phyloP scores from a whole-genome alignment of 148 eudicot genomes.

The Talinum fruticosum region DNA sequence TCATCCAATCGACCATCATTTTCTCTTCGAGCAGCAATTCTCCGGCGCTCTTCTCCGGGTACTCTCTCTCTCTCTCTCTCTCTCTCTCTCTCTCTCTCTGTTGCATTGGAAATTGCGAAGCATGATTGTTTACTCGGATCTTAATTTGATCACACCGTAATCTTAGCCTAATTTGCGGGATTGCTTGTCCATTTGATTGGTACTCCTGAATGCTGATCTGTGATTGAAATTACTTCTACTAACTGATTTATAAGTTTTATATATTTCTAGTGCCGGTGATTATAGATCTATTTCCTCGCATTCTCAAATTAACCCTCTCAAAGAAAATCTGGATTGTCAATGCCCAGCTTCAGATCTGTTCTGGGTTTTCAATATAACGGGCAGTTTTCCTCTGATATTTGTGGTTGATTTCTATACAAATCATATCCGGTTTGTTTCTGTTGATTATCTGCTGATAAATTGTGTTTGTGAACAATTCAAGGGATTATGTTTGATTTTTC shows the following conservation, averaged over 20 bases:
- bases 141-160: background rate
- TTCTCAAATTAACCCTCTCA: background rate
- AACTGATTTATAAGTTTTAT: background rate
- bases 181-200: background rate
- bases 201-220: background rate
- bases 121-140: background rate
- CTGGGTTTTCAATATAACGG: background rate
- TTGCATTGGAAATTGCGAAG: background rate
- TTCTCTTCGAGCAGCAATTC: background rate
- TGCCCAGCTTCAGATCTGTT: constrained; percentile 24
- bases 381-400: background rate
- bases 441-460: background rate
- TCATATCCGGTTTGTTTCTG: background rate
- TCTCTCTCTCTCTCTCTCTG: background rate
- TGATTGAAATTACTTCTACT: background rate
- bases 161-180: background rate
- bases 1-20: background rate
- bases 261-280: background rate
- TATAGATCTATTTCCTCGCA: constrained; percentile 14
- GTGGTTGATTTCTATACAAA: background rate
- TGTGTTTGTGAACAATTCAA: background rate
- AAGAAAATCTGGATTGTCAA: background rate
- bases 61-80: constrained; percentile 1
- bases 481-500: background rate
- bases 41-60: background rate